phyloP scores from a whole-genome alignment of 2,329 filamentous ascomycete genomes.

The Pseudogymnoascus sp. region DNA sequence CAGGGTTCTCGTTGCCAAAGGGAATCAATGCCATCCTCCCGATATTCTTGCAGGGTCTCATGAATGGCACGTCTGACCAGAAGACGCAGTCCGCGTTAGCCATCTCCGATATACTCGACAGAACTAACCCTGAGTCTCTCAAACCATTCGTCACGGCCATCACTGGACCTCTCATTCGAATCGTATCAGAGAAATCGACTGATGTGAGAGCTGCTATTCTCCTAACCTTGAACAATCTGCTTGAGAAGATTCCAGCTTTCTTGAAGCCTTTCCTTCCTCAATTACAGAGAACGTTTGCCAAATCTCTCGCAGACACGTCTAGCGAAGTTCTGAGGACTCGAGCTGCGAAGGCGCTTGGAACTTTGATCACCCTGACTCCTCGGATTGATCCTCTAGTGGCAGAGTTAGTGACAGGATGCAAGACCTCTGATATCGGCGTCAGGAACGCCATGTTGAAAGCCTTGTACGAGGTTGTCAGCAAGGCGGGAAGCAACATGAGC shows the following conservation, averaged over 20 bases:
- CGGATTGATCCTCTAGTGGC: conserved; percentile 88
- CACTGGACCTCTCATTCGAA: conserved; percentile 92
- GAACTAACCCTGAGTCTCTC: conserved; percentile 76
- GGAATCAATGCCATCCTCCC: conserved; percentile 93
- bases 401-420: conserved; percentile 91
- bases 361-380: conserved; percentile 89
- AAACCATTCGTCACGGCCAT: conserved; percentile 97
- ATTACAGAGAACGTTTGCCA: conserved; percentile 91
- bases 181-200: conserved; percentile 90
- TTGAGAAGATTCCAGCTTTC: conserved; percentile 93
- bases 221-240: conserved; percentile 83
- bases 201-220: conserved; percentile 95
- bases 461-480: conserved; percentile 90
- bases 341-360: conserved; percentile 89
- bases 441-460: conserved; percentile 95
- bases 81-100: conserved; percentile 84
- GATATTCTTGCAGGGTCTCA: conserved; percentile 94
- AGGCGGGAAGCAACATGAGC: conserved; percentile 90
- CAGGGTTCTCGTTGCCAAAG: conserved; percentile 86
- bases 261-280: conserved; percentile 96
- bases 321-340: conserved; percentile 81
- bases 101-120: conserved; percentile 91
- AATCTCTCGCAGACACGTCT: conserved; percentile 85
- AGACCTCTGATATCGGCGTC: conserved; percentile 79
- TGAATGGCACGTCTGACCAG: conserved; percentile 92